Evolutionary conservation across 495 filamentous ascomycete genomes (phyloP), one percentile per base, ranked within the genome.

Genomic region (Jackrogersella minutella): DNA sequence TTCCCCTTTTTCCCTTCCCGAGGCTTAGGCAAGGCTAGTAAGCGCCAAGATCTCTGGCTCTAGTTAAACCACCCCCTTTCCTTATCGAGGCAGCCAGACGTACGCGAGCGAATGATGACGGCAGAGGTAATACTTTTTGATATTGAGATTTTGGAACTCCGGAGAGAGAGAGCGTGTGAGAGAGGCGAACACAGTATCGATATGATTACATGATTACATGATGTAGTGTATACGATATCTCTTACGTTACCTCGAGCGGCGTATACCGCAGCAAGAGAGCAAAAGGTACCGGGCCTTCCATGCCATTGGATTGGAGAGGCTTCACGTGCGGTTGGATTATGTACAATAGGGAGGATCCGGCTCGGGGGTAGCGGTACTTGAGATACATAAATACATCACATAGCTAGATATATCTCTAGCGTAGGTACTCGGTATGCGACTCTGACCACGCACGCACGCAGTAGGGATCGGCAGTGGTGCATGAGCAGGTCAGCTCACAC

Each of bases 391-490:
- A 16, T 62, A 62, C n/a, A 43, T n/a, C 34, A 52, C 8, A 14
- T 53, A 52, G 36, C 31, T n/a, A n/a, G n/a, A 54, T 47, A 28
- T 57, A 19, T 50, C 31, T 46, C 46, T 14, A 37, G n/a, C n/a
- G n/a, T n/a, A n/a, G n/a, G 5, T 37, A 26, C 43, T 50, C 46
- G 62, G 62, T 62, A 66, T 70, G 62, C 54, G 53, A 66, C 58
- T 58, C 68, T 70, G 62, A 65, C 67, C 66, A 64, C 43, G 61
- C 62, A 46, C 67, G 34, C 33, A 63, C 58, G 62, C 68, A 58
- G 68, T 60, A 70, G 62, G 62, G 68, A 70, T 70, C 68, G 68
- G 68, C 68, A 70, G 58, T 56, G 34, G 52, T 70, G 67, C 67
- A 66, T 70, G 62, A 66, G 68, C 62, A 70, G 53, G 61, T 65